These are phyloP conservation scores for Ormosia emarginata DNA, from an alignment of 306 rosid species.

Conservation along the genomic window DNA sequence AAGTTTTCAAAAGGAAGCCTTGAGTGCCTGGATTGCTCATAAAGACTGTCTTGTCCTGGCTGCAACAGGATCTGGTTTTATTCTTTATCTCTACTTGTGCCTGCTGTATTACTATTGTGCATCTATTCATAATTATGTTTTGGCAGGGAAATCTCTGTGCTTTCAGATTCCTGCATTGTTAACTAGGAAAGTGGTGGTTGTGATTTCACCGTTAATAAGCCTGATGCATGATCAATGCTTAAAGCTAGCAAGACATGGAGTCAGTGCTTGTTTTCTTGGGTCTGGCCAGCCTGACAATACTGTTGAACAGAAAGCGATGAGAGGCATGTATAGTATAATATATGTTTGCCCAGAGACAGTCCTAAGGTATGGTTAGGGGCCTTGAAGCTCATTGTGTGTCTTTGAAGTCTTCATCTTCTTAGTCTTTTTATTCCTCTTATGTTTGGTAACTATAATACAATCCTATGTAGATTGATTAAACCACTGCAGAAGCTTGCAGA, in stretches of 20 bases:
- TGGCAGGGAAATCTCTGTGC: conserved; percentile 86
- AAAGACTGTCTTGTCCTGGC: conserved; percentile 85
- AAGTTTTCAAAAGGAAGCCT: conserved; percentile 80
- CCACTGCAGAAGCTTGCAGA: conserved; percentile 80
- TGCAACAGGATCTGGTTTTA: conserved; percentile 88
- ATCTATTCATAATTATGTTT: conserved; percentile 16
- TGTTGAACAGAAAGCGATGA: conserved; percentile 82
- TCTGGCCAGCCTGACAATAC: conserved; percentile 90
- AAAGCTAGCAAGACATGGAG: conserved; percentile 65
- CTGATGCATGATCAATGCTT: conserved; percentile 97
- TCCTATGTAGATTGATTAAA: conserved; percentile 57
- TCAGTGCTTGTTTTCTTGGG: conserved; percentile 94
- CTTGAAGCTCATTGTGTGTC: background rate
- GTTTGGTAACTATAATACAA: conserved; percentile 3
- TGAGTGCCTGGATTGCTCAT: conserved; percentile 62
- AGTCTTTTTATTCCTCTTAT: background rate
- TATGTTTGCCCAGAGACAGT: conserved; percentile 92
- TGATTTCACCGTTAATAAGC: conserved; percentile 90
- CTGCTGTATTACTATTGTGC: conserved; percentile 1
- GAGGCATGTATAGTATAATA: conserved; percentile 70
- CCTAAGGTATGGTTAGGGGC: conserved; percentile 54
- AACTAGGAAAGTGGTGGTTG: conserved; percentile 93
- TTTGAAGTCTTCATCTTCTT: background rate
- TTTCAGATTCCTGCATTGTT: conserved; percentile 92
- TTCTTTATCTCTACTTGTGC: background rate